phyloP scores from a whole-genome alignment of 192 early-diverging fungal genomes.

The Coemansia sp. region DNA sequence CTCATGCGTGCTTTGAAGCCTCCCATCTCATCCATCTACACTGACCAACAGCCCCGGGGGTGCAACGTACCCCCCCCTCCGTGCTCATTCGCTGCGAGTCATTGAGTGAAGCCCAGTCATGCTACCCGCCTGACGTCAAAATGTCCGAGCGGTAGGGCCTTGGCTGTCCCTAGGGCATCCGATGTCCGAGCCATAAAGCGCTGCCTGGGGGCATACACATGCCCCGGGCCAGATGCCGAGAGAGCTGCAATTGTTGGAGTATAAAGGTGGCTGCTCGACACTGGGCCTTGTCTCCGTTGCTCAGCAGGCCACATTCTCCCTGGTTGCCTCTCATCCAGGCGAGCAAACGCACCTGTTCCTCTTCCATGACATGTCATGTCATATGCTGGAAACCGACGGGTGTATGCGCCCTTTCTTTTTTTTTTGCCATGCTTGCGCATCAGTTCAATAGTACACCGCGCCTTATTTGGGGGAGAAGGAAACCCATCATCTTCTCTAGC shows the following conservation, averaged over 20 bases:
- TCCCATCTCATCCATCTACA: background rate
- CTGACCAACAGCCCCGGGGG: background rate
- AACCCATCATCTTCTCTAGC: constrained; percentile 6
- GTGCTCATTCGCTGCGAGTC: background rate
- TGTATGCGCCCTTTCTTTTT: background rate
- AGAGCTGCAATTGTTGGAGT: background rate
- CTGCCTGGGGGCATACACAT: background rate
- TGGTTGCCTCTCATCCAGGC: background rate
- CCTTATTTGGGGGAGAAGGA: background rate
- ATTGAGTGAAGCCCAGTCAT: background rate
- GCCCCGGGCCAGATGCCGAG: constrained; percentile 3
- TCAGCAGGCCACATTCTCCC: background rate
- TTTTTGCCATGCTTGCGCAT: background rate
- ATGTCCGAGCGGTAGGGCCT: background rate
- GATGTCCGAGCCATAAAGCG: background rate
- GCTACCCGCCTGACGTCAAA: background rate
- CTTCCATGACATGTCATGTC: background rate
- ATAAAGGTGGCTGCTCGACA: constrained; percentile 5
- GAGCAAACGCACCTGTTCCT: background rate
- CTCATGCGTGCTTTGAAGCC: constrained; percentile 7
- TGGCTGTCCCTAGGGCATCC: background rate
- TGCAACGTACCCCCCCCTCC: background rate
- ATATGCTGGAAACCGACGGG: background rate
- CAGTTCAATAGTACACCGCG: background rate
- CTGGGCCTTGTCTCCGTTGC: background rate